Percentiles rank a stretch among this genome's conserved stretches.
Conservation (phyloP, 192 early-diverging fungal species). For the Glomus cerebriforme region DNA sequence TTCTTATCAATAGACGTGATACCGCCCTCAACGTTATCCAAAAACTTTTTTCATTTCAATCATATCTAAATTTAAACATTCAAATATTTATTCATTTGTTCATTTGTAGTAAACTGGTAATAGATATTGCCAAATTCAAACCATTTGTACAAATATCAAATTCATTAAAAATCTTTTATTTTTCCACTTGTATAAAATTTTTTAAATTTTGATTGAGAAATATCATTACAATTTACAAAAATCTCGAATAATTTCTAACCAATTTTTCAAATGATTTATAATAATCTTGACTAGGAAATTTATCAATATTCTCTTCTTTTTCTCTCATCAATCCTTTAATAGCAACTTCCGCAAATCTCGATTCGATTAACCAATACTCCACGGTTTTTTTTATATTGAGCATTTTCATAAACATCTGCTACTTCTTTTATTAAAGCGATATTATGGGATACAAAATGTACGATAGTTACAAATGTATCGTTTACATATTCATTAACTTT, state of each 20-base stretch:
- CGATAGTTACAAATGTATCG: background rate
- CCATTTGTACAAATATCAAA: background rate
- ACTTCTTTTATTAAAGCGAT: background rate
- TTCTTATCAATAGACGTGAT: background rate
- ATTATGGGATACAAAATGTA: background rate
- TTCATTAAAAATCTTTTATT: background rate
- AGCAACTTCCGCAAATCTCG: background rate
- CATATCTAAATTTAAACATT: background rate
- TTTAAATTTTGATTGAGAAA: conserved; percentile 6
- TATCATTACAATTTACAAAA: conserved; percentile 24
- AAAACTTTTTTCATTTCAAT: background rate
- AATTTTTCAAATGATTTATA: background rate
- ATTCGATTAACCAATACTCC: conserved; percentile 5
- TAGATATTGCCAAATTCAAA: conserved; percentile 9
- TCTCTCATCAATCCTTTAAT: background rate
- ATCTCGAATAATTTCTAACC: conserved; percentile 1
- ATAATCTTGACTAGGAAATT: background rate
- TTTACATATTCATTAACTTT: background rate
- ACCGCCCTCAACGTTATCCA: background rate
- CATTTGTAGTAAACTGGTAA: conserved; percentile 19
- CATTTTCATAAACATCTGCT: conserved; percentile 5
- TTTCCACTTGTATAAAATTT: background rate
- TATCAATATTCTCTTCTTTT: conserved; percentile 16
- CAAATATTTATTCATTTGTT: background rate
- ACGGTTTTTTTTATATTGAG: conserved; percentile 26